Evolutionary conservation across 148 eudicot genomes (phyloP).

Genomic region (Chenopodium berlandieri): DNA sequence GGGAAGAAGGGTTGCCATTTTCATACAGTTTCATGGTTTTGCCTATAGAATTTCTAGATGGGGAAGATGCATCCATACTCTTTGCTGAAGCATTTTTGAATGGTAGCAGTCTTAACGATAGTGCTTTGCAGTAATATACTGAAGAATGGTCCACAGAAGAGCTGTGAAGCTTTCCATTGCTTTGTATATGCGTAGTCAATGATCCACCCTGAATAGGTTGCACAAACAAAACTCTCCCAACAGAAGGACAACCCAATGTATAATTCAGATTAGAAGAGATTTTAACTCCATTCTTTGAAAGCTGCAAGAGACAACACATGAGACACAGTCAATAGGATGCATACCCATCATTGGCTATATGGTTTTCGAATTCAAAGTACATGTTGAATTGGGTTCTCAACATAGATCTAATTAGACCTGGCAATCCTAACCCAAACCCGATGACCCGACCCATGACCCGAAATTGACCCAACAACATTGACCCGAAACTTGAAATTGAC

Average conservation of each 20-base stretch:
- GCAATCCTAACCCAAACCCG: too few species aligned
- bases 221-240: slow-evolving; percentile 63
- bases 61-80: slow-evolving; percentile 16
- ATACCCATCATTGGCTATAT: background rate
- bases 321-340: background rate
- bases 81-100: slow-evolving; percentile 24
- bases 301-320: slow-evolving; percentile 42
- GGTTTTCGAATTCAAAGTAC: background rate
- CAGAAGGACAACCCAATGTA: slow-evolving; percentile 65
- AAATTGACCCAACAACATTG: too few species aligned
- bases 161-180: slow-evolving; percentile 32
- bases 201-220: slow-evolving; percentile 49
- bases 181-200: slow-evolving; percentile 24
- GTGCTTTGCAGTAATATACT: slow-evolving; percentile 45
- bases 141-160: slow-evolving; percentile 26
- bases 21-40: slow-evolving; percentile 29
- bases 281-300: slow-evolving; percentile 60
- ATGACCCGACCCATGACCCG: too few species aligned
- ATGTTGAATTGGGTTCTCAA: background rate
- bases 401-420: background rate
- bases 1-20: slow-evolving; percentile 59
- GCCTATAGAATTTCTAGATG: slow-evolving; percentile 18
- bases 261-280: slow-evolving; percentile 65
- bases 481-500: too few species aligned
- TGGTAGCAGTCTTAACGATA: slow-evolving; percentile 47